Percentiles rank a stretch among this genome's conserved stretches.
phyloP scores from a whole-genome alignment of 192 early-diverging fungal genomes.

The Dissophora ornata region DNA sequence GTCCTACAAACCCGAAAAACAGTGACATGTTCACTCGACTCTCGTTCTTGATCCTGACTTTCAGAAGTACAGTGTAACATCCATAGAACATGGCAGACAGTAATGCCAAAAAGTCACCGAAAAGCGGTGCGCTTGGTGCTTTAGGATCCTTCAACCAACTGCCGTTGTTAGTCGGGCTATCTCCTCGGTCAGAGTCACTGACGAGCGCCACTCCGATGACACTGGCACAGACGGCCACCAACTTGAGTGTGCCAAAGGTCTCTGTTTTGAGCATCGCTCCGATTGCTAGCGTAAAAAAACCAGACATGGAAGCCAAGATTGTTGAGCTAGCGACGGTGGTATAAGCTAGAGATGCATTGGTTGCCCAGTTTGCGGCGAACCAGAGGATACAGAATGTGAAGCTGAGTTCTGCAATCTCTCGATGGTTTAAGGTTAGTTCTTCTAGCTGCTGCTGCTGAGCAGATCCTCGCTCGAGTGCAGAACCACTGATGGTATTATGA shows the following conservation, averaged over 20 bases:
- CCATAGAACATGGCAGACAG: constrained; percentile 82
- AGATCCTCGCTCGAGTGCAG: no score
- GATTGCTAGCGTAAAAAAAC: constrained; percentile 78
- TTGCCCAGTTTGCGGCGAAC: constrained; percentile 83
- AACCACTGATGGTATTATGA: no score
- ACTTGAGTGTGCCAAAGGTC: constrained; percentile 61
- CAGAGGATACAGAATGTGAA: constrained; percentile 79
- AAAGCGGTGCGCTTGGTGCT: constrained; percentile 56
- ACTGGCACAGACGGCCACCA: constrained; percentile 70
- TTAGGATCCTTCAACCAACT: no score
- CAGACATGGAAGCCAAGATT: constrained; percentile 79
- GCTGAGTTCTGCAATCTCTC: constrained; percentile 70
- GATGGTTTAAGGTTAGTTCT: no score
- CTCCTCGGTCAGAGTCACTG: constrained; percentile 57
- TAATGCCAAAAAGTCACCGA: constrained; percentile 78
- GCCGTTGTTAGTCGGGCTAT: constrained; percentile 19
- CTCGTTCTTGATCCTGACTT: constrained; percentile 75
- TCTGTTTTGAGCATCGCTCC: constrained; percentile 73
- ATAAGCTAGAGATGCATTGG: constrained; percentile 78
- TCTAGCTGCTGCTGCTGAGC: no score
- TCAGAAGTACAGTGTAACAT: constrained; percentile 79
- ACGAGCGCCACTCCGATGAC: constrained; percentile 76
- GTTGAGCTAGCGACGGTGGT: constrained; percentile 81
- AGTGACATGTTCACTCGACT: constrained; percentile 73
- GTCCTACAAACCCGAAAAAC: constrained; percentile 85